phyloP scores from a whole-genome alignment of 345 rosid genomes.

The Gossypium sturtianum region DNA sequence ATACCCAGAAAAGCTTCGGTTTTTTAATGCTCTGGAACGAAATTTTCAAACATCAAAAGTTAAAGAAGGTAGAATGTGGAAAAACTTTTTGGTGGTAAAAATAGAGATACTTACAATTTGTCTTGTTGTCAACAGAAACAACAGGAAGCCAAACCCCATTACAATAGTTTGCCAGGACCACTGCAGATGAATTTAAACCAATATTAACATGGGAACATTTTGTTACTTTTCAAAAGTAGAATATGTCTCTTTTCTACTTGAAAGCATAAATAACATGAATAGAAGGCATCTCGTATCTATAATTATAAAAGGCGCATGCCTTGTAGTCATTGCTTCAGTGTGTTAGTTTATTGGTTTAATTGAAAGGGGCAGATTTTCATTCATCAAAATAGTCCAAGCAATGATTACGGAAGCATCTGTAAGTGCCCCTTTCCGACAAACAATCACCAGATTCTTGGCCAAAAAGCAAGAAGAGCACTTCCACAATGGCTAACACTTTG shows the following conservation, averaged over 20 bases:
- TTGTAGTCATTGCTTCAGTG: neutral
- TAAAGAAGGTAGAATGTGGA: neutral
- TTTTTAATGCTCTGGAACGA: constrained; percentile 65
- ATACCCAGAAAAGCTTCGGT: constrained; percentile 92
- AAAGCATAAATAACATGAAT: neutral
- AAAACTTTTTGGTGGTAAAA: neutral
- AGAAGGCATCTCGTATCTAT: neutral
- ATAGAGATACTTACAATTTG: constrained; percentile 51
- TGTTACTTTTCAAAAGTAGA: neutral
- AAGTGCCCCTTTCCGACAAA: neutral
- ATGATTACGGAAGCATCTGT: neutral
- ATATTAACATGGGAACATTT: neutral
- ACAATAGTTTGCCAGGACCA: constrained; percentile 91
- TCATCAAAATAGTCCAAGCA: neutral
- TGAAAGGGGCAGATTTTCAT: neutral
- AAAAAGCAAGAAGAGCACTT: constrained; percentile 5
- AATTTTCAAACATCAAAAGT: neutral
- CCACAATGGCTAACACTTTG: neutral
- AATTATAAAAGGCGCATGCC: neutral
- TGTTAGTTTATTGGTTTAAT: neutral
- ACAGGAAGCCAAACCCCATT: constrained; percentile 66
- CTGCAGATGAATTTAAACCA: constrained; percentile 36
- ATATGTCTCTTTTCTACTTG: neutral
- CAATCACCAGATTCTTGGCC: neutral
- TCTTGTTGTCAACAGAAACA: constrained; percentile 66